A percentile compares a stretch with the other conserved stretches of the same genome.
Conservation (phyloP, 768 basidiomycete genomes). For the Leccinellum rugosiceps region DNA sequence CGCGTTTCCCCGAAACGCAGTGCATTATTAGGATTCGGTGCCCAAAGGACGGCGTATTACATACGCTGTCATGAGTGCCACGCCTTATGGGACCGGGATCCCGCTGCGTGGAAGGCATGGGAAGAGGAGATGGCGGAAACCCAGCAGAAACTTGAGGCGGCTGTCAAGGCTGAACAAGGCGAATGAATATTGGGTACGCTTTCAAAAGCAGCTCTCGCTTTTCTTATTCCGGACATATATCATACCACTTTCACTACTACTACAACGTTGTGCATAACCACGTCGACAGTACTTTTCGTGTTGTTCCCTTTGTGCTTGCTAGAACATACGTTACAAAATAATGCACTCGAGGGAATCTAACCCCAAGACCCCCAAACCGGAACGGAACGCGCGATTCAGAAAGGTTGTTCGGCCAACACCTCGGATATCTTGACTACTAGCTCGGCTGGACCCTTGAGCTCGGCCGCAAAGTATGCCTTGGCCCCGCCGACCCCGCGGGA, state of each 20-base stretch:
- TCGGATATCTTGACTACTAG: conserved; percentile 51
- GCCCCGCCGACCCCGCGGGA: conserved; percentile 39
- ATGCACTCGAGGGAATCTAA: neutral
- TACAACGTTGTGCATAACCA: neutral
- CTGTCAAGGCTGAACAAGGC: neutral
- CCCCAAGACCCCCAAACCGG: neutral
- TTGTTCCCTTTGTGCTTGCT: neutral
- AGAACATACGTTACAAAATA: neutral
- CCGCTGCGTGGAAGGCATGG: conserved; percentile 42
- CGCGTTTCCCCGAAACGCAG: conserved; percentile 25
- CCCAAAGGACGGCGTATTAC: conserved; percentile 39
- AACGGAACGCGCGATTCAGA: conserved; percentile 25
- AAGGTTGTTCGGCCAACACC: conserved; percentile 55
- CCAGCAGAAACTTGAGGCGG: conserved; percentile 31
- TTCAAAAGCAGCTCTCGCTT: neutral
- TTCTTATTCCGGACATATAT: neutral
- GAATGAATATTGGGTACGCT: neutral
- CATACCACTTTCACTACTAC: neutral
- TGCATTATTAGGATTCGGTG: conserved; percentile 38
- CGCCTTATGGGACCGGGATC: conserved; percentile 34
- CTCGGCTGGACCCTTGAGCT: conserved; percentile 44
- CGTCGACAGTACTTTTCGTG: neutral
- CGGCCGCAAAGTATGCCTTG: conserved; percentile 57
- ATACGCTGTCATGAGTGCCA: conserved; percentile 52
- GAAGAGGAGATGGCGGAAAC: conserved; percentile 39